Percentiles rank a stretch among this genome's conserved stretches.
These are phyloP conservation scores for Hyaloperonospora arabidopsidis DNA, from an alignment of 352 stramenopile species.

Conservation along the genomic window DNA sequence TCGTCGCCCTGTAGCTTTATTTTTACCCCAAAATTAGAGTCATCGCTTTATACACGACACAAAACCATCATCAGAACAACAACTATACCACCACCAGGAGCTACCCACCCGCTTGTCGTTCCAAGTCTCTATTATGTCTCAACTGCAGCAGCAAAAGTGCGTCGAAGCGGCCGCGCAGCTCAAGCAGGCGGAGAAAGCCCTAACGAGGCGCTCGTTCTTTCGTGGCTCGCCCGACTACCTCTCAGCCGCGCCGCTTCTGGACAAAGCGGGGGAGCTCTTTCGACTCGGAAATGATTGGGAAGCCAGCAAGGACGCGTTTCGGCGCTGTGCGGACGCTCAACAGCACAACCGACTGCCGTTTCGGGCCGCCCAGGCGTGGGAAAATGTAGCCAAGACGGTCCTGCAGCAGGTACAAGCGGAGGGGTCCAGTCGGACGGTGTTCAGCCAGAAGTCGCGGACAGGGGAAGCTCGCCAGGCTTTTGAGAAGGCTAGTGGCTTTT, in stretches of 20 bases:
- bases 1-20: no score
- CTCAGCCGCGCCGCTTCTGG: slow-evolving; percentile 51
- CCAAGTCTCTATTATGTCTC: no score
- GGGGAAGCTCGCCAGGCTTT: slow-evolving; percentile 49
- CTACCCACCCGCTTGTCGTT: no score
- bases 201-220: slow-evolving; percentile 57
- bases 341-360: slow-evolving; percentile 69
- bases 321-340: slow-evolving; percentile 51
- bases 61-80: no score
- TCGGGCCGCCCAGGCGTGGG: slow-evolving; percentile 61
- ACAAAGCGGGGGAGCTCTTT: slow-evolving; percentile 68
- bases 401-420: slow-evolving; percentile 64
- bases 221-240: slow-evolving; percentile 65
- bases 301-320: slow-evolving; percentile 47
- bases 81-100: no score
- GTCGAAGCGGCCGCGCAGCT: slow-evolving; percentile 41
- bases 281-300: slow-evolving; percentile 59
- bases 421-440: slow-evolving; percentile 16
- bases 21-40: no score
- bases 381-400: slow-evolving; percentile 66
- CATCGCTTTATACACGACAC: no score
- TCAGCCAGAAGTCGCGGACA: slow-evolving; percentile 27
- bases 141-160: slow-evolving; percentile 45
- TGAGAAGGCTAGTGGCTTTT: slow-evolving; percentile 53
- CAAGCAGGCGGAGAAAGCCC: slow-evolving; percentile 48